A percentile compares a stretch with the other conserved stretches of the same genome.
Evolutionary conservation across 2,329 filamentous ascomycete genomes (phyloP).

Genomic region (Dactylellina parvicollis): DNA sequence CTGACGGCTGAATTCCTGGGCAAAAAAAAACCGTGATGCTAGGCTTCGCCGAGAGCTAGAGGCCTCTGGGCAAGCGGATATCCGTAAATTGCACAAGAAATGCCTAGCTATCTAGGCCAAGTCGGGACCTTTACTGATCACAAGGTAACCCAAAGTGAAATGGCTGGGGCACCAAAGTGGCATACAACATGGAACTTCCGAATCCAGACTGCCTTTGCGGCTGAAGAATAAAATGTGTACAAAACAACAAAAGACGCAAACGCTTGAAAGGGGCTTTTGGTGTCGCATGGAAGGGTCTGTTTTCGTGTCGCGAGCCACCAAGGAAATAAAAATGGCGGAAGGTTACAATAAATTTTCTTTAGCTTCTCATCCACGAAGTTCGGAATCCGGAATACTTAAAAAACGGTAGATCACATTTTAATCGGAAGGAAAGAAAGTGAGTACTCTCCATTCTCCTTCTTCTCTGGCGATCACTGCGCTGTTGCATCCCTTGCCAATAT

Average conservation of each 20-base stretch:
- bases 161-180: not conserved
- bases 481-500: not conserved
- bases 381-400: slow-evolving; percentile 33
- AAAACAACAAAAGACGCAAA: slow-evolving; percentile 33
- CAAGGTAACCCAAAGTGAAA: slow-evolving; percentile 6
- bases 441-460: slow-evolving; percentile 11
- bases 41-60: too few relatives aligned
- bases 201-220: slow-evolving; percentile 42
- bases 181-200: not conserved
- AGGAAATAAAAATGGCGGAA: slow-evolving; percentile 26
- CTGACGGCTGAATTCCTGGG: too few relatives aligned
- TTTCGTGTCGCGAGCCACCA: slow-evolving; percentile 8
- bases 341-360: slow-evolving; percentile 6
- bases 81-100: too few relatives aligned
- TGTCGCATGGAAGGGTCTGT: slow-evolving; percentile 6
- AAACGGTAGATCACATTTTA: not conserved
- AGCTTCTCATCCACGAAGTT: slow-evolving; percentile 4
- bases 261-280: slow-evolving; percentile 30
- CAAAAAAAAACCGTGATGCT: too few relatives aligned
- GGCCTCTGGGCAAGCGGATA: not conserved
- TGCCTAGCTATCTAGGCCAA: not conserved
- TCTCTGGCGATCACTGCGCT: not conserved
- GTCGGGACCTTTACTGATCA: slow-evolving; percentile 1
- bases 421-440: not conserved
- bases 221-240: slow-evolving; percentile 29